Evolutionary conservation across 169 alveolate genomes (phyloP).

Genomic region (Cryptosporidium xiaoi): DNA sequence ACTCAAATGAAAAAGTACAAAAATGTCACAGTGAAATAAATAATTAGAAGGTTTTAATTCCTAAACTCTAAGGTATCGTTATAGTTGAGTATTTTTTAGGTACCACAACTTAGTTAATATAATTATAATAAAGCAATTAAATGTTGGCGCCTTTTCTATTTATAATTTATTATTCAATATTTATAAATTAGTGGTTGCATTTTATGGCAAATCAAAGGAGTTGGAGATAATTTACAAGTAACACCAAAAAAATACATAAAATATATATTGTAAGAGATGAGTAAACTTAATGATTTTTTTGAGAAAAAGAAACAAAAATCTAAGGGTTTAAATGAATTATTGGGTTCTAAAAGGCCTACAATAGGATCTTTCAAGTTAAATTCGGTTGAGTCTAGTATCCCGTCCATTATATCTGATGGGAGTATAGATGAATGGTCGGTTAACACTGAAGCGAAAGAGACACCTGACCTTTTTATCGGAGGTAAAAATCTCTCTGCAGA

Average conservation of each 20-base stretch:
- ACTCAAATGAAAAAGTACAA: slow-evolving; percentile 2
- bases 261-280: slow-evolving; percentile 5
- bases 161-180: too few species aligned
- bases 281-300: slow-evolving; percentile 62
- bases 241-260: too few species aligned
- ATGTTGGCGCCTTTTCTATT: too few species aligned
- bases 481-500: not conserved
- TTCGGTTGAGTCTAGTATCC: slow-evolving; percentile 20
- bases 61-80: too few species aligned
- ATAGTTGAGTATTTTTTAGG: too few species aligned
- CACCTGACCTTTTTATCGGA: slow-evolving; percentile 23
- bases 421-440: slow-evolving; percentile 66
- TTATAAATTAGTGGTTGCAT: too few species aligned
- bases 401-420: slow-evolving; percentile 39
- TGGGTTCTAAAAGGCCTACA: not conserved
- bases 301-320: slow-evolving; percentile 65
- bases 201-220: too few species aligned
- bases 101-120: too few species aligned
- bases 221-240: too few species aligned
- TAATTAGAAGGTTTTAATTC: not conserved
- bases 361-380: slow-evolving; percentile 32
- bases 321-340: slow-evolving; percentile 47
- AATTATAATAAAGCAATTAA: too few species aligned
- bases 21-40: not conserved
- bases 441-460: slow-evolving; percentile 31